These are phyloP conservation scores for Solanum commersonii DNA, from an alignment of 257 asterid species.

Conservation along the genomic window DNA sequence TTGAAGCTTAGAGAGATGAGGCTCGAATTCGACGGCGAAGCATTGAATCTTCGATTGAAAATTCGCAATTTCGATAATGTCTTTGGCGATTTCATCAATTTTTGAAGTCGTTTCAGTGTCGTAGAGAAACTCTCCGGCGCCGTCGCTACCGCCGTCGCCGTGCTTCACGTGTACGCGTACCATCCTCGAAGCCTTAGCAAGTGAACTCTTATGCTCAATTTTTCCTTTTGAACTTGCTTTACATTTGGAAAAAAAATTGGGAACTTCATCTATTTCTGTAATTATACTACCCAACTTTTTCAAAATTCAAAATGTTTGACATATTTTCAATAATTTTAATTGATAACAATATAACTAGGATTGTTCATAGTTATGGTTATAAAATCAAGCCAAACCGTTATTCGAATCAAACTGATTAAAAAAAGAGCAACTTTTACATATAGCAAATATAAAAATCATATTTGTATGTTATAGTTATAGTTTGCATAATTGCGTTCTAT, in stretches of 20 bases:
- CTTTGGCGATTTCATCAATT: conserved; percentile 10
- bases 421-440: no score
- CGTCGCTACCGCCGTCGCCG: conserved; percentile 1
- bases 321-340: no score
- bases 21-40: conserved; percentile 4
- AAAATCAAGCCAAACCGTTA: no score
- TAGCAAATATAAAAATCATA: no score
- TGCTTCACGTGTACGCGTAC: conserved; percentile 20
- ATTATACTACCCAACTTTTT: background rate
- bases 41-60: conserved; percentile 18
- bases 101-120: conserved; percentile 9
- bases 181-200: conserved; percentile 3
- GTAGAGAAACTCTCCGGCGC: conserved; percentile 14
- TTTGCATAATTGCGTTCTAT: no score
- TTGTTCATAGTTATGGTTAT: no score
- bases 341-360: no score
- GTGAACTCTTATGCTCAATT: background rate
- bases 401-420: no score
- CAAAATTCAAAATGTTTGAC: background rate
- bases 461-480: no score
- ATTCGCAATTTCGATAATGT: conserved; percentile 16
- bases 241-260: background rate
- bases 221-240: background rate
- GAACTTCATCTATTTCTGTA: background rate
- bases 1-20: conserved; percentile 8